phyloP scores from a whole-genome alignment of 768 basidiomycete species.

The Lepiota subincarnata region DNA sequence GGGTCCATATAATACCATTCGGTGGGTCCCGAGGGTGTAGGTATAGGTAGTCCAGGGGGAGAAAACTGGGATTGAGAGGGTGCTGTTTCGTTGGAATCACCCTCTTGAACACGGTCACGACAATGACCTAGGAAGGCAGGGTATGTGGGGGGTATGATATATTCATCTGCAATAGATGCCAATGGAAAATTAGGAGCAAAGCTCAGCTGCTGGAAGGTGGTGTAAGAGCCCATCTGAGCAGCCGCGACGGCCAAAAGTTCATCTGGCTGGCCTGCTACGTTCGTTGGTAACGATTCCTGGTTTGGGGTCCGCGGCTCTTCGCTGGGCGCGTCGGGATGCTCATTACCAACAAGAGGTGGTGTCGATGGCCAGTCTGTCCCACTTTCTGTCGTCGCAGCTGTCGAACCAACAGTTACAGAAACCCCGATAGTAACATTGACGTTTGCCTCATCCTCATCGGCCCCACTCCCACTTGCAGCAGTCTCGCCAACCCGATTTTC shows the following conservation, averaged over 20 bases:
- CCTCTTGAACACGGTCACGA: conserved; percentile 55
- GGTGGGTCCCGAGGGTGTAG: conserved; percentile 60
- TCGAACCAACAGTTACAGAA: conserved; percentile 43
- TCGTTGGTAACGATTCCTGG: conserved; percentile 24
- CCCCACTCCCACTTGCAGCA: conserved; percentile 34
- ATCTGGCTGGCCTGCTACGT: conserved; percentile 46
- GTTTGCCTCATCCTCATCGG: conserved; percentile 50
- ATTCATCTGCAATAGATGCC: conserved; percentile 84
- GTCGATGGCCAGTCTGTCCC: conserved; percentile 26
- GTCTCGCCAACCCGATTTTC: conserved; percentile 57
- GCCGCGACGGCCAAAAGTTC: conserved; percentile 66
- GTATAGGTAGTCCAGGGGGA: conserved; percentile 77
- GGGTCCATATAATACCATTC: conserved; percentile 86
- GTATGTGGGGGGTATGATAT: conserved; percentile 90
- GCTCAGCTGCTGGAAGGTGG: conserved; percentile 85
- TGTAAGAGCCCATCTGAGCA: conserved; percentile 77
- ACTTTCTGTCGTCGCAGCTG: conserved; percentile 31
- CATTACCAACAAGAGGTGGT: conserved; percentile 37
- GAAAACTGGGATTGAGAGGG: conserved; percentile 65
- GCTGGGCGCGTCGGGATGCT: conserved; percentile 36
- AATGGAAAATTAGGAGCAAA: conserved; percentile 89
- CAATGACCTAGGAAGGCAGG: conserved; percentile 72
- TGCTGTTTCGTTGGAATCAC: conserved; percentile 27
- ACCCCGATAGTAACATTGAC: conserved; percentile 63
- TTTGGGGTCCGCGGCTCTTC: conserved; percentile 29